A percentile compares a stretch with the other conserved stretches of the same genome.
Evolutionary conservation across 1,284 basidiomycete genomes (phyloP).

Genomic region (Microbotryum lychnidis-dioicae): DNA sequence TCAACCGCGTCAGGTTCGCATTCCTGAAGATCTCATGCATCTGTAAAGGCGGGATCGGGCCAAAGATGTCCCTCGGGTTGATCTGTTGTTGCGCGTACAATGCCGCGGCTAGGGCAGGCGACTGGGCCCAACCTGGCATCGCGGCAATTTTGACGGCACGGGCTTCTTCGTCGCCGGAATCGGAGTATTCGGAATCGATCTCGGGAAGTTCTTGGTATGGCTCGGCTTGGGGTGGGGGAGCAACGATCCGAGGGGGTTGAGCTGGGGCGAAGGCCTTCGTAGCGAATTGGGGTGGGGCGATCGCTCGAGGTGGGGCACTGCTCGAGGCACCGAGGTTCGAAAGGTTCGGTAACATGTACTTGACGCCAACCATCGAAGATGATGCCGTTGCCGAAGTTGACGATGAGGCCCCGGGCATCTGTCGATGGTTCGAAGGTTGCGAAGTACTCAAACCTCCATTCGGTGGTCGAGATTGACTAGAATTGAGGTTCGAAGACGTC

Average conservation of each 20-base stretch:
- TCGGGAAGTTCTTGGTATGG: constrained; percentile 76
- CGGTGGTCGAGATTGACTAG: too few relatives aligned
- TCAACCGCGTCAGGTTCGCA: constrained; percentile 56
- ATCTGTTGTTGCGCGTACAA: constrained; percentile 63
- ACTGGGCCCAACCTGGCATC: constrained; percentile 80
- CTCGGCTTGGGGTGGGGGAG: constrained; percentile 48
- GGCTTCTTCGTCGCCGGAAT: constrained; percentile 74
- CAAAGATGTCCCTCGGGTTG: constrained; percentile 89
- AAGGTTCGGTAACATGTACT: constrained; percentile 19
- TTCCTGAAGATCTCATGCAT: constrained; percentile 66
- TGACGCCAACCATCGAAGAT: constrained; percentile 22
- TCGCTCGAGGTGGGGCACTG: constrained; percentile 31
- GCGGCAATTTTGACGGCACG: constrained; percentile 57
- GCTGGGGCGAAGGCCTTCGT: constrained; percentile 34
- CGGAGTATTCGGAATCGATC: constrained; percentile 89
- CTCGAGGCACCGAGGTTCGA: constrained; percentile 1
- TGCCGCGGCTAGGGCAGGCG: constrained; percentile 67
- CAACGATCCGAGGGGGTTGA: constrained; percentile 20
- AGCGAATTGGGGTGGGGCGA: constrained; percentile 36
- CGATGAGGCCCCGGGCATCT: too few relatives aligned
- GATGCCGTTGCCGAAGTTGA: constrained; percentile 10
- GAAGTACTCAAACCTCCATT: constrained; percentile 2
- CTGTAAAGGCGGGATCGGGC: constrained; percentile 66
- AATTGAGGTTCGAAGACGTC: too few relatives aligned
- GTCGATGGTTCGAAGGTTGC: too few relatives aligned